Percentiles rank a stretch among this genome's conserved stretches.
phyloP scores from a whole-genome alignment of 768 basidiomycete species.

The Hygrophoropsis aurantiaca region DNA sequence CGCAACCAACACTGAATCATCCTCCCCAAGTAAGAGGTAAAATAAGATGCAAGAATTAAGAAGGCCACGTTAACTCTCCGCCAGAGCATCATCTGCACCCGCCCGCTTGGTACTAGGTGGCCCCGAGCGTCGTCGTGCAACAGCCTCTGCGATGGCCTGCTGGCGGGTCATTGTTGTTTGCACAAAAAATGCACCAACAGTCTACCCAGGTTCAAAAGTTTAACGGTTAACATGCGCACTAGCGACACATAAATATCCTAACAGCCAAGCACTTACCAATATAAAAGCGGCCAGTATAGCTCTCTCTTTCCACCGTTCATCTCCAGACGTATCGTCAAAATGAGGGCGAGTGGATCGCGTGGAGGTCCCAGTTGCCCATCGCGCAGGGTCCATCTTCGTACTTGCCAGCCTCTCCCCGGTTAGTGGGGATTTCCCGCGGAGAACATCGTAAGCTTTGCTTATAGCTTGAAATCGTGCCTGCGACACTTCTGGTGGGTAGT shows the following conservation, averaged over 20 bases:
- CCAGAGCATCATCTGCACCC: conserved; percentile 21
- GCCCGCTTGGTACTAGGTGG: conserved; percentile 5
- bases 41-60: no score
- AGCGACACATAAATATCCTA: no score
- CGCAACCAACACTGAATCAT: no score
- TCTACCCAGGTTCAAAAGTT: no score
- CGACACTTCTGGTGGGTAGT: conserved; percentile 45
- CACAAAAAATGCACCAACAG: conserved; percentile 30
- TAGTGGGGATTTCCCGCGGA: conserved; percentile 47
- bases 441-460: conserved; percentile 62
- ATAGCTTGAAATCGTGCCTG: conserved; percentile 72
- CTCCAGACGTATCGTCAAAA: conserved; percentile 41
- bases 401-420: conserved; percentile 14
- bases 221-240: no score
- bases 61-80: no score
- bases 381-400: conserved; percentile 37
- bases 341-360: conserved; percentile 40
- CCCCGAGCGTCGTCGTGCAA: conserved; percentile 2
- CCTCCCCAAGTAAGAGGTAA: no score
- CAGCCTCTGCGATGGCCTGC: conserved; percentile 26
- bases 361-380: conserved; percentile 36
- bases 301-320: conserved; percentile 70
- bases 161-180: conserved; percentile 32
- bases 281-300: conserved; percentile 56
- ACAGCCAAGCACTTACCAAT: conserved; percentile 37